These are phyloP conservation scores for Camelina neglecta DNA, from an alignment of 345 rosid genomes.

Conservation along the genomic window DNA sequence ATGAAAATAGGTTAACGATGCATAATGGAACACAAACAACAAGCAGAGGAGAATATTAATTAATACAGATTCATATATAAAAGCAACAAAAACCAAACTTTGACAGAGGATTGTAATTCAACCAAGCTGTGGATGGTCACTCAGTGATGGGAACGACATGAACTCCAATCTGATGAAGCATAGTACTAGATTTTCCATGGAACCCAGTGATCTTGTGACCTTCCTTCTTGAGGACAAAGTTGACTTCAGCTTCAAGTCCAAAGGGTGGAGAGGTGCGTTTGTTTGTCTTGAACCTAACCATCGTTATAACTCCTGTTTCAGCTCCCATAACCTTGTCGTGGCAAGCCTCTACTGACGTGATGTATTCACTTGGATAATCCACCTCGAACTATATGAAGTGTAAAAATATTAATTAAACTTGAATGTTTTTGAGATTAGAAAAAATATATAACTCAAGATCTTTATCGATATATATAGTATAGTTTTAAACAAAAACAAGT, in stretches of 20 bases:
- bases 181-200: neutral
- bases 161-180: conserved; percentile 1
- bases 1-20: neutral
- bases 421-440: too few species aligned
- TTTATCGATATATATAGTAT: too few species aligned
- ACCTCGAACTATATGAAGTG: neutral
- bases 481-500: neutral
- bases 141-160: neutral
- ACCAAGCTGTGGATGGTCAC: neutral
- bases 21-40: neutral
- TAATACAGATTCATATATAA: neutral
- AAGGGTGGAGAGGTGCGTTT: neutral
- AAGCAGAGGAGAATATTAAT: neutral
- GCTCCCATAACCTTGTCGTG: neutral
- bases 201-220: conserved; percentile 1
- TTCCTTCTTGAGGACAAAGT: neutral
- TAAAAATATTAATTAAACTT: neutral
- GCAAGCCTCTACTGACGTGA: neutral
- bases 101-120: neutral
- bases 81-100: neutral
- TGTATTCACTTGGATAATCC: neutral
- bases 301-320: neutral
- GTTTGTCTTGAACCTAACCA: conserved; percentile 1
- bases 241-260: neutral
- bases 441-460: too few species aligned